A percentile compares a stretch with the other conserved stretches of the same genome.
These are phyloP conservation scores for Euphorbia lathyris DNA, from an alignment of 345 rosid species.

Conservation along the genomic window DNA sequence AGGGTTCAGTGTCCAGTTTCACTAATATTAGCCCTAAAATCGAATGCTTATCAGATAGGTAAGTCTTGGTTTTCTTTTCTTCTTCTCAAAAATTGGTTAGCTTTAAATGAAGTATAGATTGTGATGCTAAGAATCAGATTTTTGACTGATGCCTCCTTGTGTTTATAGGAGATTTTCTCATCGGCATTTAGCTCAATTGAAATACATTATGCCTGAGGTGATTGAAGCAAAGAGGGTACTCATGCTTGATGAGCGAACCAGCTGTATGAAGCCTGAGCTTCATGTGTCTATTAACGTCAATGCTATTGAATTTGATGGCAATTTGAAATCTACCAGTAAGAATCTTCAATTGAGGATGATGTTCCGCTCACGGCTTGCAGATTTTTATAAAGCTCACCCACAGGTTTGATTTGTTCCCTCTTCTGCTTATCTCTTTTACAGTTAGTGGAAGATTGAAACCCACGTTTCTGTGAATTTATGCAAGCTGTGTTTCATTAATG, in stretches of 20 bases:
- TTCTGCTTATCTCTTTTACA: not conserved
- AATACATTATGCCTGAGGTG: slow-evolving; percentile 73
- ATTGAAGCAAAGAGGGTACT: slow-evolving; percentile 61
- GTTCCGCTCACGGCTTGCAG: slow-evolving; percentile 54
- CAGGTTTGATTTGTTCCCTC: slow-evolving; percentile 36
- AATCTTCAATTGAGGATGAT: slow-evolving; percentile 49
- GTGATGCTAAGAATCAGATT: not conserved
- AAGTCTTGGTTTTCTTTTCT: too few relatives aligned
- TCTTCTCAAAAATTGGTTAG: too few relatives aligned
- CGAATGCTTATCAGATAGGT: slow-evolving; percentile 75
- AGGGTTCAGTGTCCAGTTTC: slow-evolving; percentile 53
- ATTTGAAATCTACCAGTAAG: slow-evolving; percentile 38
- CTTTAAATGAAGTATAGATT: not conserved
- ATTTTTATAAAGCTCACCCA: slow-evolving; percentile 57
- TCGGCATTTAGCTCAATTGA: slow-evolving; percentile 66
- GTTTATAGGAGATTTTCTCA: slow-evolving; percentile 67
- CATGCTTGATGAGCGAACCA: slow-evolving; percentile 53
- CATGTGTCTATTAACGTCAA: slow-evolving; percentile 50
- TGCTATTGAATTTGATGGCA: slow-evolving; percentile 37
- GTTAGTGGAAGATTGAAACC: not conserved
- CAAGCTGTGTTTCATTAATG: not conserved
- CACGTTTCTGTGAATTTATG: not conserved
- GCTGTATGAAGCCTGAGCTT: slow-evolving; percentile 86
- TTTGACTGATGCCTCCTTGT: not conserved
- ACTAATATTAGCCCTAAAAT: slow-evolving; percentile 49